Conservation (phyloP, 768 basidiomycete species). For the Mycena epipterygia region DNA sequence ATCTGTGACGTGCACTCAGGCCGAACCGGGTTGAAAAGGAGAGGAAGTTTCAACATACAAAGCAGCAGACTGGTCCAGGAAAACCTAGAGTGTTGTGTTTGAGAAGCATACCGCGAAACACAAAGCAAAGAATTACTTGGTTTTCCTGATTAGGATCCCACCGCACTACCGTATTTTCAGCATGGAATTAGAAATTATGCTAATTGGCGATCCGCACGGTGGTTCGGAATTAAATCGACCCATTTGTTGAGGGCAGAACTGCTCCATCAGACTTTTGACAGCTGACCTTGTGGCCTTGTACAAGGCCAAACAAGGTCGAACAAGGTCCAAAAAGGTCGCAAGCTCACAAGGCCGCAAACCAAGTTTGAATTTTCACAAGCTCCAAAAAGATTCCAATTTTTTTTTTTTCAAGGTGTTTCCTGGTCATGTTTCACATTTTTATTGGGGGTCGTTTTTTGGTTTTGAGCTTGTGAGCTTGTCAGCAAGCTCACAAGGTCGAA, state of each 20-base stretch:
- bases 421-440: too few relatives aligned
- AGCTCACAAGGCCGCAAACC: too few relatives aligned
- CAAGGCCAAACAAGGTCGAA: too few relatives aligned
- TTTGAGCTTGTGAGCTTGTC: too few relatives aligned
- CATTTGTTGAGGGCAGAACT: constrained; percentile 71
- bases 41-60: constrained; percentile 1
- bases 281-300: too few relatives aligned
- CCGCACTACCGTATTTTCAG: constrained; percentile 1
- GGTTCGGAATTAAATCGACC: constrained; percentile 64
- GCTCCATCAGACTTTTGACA: too few relatives aligned
- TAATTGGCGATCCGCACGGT: constrained; percentile 40
- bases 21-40: background rate
- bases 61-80: constrained; percentile 20
- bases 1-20: constrained; percentile 9
- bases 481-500: too few relatives aligned
- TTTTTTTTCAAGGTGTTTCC: too few relatives aligned
- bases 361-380: too few relatives aligned
- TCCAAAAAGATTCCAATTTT: too few relatives aligned
- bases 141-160: constrained; percentile 24
- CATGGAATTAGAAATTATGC: background rate
- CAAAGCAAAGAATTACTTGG: background rate
- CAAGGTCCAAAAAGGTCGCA: too few relatives aligned
- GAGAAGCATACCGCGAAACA: background rate
- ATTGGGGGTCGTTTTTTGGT: too few relatives aligned
- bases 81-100: background rate